Percentiles rank a stretch among this genome's conserved stretches.
Conservation (phyloP, 1,139 yeast genomes). For the Protomyces inouyei region DNA sequence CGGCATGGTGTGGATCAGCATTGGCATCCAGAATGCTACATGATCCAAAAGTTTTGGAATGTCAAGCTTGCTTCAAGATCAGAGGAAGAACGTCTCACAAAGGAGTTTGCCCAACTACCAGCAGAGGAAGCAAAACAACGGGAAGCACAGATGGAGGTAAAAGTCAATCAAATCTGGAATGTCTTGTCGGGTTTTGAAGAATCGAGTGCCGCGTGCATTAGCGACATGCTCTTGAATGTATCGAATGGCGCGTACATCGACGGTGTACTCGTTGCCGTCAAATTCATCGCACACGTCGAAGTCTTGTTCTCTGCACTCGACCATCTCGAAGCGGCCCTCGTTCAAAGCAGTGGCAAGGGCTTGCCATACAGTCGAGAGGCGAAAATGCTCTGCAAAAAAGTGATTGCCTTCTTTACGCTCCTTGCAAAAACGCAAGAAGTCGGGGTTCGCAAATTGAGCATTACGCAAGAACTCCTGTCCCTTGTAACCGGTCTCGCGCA, state of each 20-base stretch:
- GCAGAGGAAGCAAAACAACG: constrained; percentile 52
- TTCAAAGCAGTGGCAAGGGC: constrained; percentile 25
- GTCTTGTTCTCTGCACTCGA: constrained; percentile 76
- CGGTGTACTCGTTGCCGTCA: constrained; percentile 70
- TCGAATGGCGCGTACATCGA: constrained; percentile 66
- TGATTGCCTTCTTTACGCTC: constrained; percentile 45
- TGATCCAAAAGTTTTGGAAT: constrained; percentile 96
- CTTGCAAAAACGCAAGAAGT: constrained; percentile 37
- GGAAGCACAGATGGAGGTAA: constrained; percentile 62
- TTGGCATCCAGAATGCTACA: constrained; percentile 99
- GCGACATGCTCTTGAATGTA: constrained; percentile 85
- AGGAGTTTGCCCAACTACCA: constrained; percentile 40
- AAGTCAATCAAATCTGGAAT: constrained; percentile 80
- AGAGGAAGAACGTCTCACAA: constrained; percentile 4
- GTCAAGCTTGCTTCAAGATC: constrained; percentile 55
- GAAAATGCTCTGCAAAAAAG: constrained; percentile 60
- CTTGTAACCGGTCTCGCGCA: constrained; percentile 92
- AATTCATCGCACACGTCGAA: constrained; percentile 67
- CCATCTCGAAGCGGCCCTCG: constrained; percentile 33
- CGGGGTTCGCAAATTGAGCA: constrained; percentile 35
- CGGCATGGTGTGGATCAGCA: constrained; percentile 92
- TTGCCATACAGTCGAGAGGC: constrained; percentile 63
- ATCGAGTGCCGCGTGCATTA: constrained; percentile 82
- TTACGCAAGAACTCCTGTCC: constrained; percentile 62
- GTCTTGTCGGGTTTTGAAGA: constrained; percentile 86